Conservation (phyloP, 306 rosid genomes). For the Arachis hypogaea region DNA sequence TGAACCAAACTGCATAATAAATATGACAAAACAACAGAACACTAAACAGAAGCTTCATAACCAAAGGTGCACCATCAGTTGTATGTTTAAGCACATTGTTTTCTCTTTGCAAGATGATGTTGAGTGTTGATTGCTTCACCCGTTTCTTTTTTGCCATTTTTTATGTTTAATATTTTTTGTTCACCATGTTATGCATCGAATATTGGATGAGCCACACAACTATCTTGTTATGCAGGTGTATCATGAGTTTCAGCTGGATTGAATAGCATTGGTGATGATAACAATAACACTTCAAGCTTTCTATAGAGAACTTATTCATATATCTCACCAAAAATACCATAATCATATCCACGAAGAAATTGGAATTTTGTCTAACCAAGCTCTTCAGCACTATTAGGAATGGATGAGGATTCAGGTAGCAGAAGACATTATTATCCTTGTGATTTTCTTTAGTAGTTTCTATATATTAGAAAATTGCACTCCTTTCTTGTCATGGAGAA, state of each 20-base stretch:
- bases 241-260: constrained; percentile 3
- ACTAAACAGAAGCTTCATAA: too few species aligned
- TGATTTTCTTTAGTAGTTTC: background rate
- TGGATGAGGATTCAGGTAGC: constrained; percentile 14
- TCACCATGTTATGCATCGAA: constrained; percentile 11
- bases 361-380: constrained; percentile 35
- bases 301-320: constrained; percentile 10
- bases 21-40: too few species aligned
- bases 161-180: background rate
- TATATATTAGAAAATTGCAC: background rate
- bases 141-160: constrained; percentile 29
- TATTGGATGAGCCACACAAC: background rate
- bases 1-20: too few species aligned
- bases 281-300: constrained; percentile 4
- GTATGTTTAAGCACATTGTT: constrained; percentile 1
- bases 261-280: background rate
- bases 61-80: too few species aligned
- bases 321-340: background rate
- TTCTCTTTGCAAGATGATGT: constrained; percentile 9
- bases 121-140: background rate
- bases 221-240: constrained; percentile 34
- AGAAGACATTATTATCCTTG: background rate
- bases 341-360: constrained; percentile 19
- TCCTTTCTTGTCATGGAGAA: background rate
- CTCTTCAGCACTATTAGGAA: constrained; percentile 2